Base-by-base conservation (phyloP, 1,284 basidiomycete species). In the Anthracocystis walkeri region DNA sequence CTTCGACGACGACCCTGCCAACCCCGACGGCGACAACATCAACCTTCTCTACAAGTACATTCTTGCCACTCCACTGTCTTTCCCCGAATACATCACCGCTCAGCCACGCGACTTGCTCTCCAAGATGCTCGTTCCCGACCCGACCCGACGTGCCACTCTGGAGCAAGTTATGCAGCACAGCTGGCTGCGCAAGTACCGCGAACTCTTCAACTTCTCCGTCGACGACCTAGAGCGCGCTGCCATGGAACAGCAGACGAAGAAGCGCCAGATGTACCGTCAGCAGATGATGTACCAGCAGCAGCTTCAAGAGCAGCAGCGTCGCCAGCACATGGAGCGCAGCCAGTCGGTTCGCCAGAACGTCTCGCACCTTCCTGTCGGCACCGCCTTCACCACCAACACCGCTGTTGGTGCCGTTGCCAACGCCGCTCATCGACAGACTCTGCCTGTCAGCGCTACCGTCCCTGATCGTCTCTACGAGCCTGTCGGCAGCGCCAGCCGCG, bases 1-100 rank as follows among this genome's bases (percentile, higher is more conserved):
- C n/a, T 99, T 98, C 86, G 97, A 99, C 86, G 97, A 99, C 86
- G 97, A 99, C 86, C 97, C 97, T 1, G 92, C 92, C 33, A 99
- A 99, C 86, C 97, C 97, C 3, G 97, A 99, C 74, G 97, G 97
- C 64, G 95, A 99, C 88, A 99, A 99, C 87, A 99, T 99, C 89
- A 99, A 98, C 85, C 89, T 98, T n/a, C 88, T 99, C 55, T 99
- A 99, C 90, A 95, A 93, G 86, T 99, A 99, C 87, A 99, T 99
- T 86, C 92, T 98, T 55, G 80, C 83, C 14, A 85, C 83, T 11
- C 82, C 82, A 0, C 75, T 85, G 23, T 77, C 80, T 35, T 85
- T 85, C 73, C 83, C 83, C 38, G 83, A 85, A 58, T 85, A 85
- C 65, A 80, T 85, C 58, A 79, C 75, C 25, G 71, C 82, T 27